These are phyloP conservation scores for Austroboletus niveus DNA, from an alignment of 1,284 basidiomycete genomes.

Conservation along the genomic window DNA sequence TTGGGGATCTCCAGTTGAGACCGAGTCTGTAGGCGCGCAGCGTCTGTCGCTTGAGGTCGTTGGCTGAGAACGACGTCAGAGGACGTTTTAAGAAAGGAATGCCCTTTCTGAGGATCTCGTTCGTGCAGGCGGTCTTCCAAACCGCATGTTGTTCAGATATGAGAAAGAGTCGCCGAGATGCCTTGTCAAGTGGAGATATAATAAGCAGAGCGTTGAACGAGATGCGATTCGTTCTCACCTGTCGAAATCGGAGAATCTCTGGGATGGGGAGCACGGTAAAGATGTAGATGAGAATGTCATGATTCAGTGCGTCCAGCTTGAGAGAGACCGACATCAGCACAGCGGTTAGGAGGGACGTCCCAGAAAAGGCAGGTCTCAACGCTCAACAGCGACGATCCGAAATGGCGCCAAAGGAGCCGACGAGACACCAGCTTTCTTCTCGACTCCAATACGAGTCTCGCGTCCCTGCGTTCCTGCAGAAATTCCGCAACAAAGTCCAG, in stretches of 20 bases:
- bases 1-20: slow-evolving; percentile 42
- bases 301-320: slow-evolving; percentile 30
- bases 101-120: slow-evolving; percentile 41
- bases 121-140: slow-evolving; percentile 51
- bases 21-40: slow-evolving; percentile 44
- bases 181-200: slow-evolving; percentile 35
- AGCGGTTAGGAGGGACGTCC: neutral
- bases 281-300: slow-evolving; percentile 51
- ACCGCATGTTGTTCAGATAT: slow-evolving; percentile 47
- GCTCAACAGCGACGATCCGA: neutral
- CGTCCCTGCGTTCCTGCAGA: slow-evolving; percentile 59
- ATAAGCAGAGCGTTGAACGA: neutral
- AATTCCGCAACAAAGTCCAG: slow-evolving; percentile 55
- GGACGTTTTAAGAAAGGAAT: slow-evolving; percentile 45
- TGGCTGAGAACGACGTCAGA: slow-evolving; percentile 33
- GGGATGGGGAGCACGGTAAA: slow-evolving; percentile 45
- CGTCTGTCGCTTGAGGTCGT: slow-evolving; percentile 45
- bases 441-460: slow-evolving; percentile 53
- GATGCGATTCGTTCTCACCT: slow-evolving; percentile 35
- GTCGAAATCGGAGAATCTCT: slow-evolving; percentile 46
- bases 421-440: slow-evolving; percentile 63
- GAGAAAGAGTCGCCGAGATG: slow-evolving; percentile 43
- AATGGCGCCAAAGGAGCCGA: slow-evolving; percentile 65
- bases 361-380: slow-evolving; percentile 20
- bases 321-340: slow-evolving; percentile 15